Base-by-base conservation (phyloP, 2,329 filamentous ascomycete species). In the Endothia cerciana region DNA sequence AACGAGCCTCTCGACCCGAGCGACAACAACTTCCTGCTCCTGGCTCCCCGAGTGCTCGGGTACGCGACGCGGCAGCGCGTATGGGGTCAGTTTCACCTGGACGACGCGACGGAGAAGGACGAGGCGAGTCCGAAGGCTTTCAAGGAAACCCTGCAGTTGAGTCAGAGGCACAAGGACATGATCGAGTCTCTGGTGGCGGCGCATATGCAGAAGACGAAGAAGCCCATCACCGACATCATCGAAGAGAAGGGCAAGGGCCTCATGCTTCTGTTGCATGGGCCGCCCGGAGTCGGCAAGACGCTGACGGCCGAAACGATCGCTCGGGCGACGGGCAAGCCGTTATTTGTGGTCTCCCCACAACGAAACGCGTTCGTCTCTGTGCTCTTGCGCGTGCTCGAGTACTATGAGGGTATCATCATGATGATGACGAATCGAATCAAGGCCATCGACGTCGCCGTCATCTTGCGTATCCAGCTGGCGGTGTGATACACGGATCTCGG, bases 381-480 rank as follows among this genome's bases (percentile, higher is more conserved):
- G 3, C 65, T 69, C 4, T 57, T 71, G 25, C 61, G 65, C 22
- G 60, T 67, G 25, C 62, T 67, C 19, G 65, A 67, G 43, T 67
- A 67, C 51, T 69, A 67, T 55, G 58, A 66, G 55, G 68, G 68
- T 4, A 68, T 69, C 41, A 65, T 66, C 28, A 63, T 69, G 38
- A 64, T 70, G 36, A 72, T 71, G 4, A 73, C 71, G 3, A 73
- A 73, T 56, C 71, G 69, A 8, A 70, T 73, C 40, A 67, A 62
- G 19, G 58, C 63, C 36, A 67, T 73, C 57, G 72, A 73, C 64
- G 65, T 70, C 19, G 71, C 71, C 2, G 71, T 73, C 11, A 63
- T 70, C 49, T 72, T 68, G 2, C 66, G 70, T 8, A 69, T 73
- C 62, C 65, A 72, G 49, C 65, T 73, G 19, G 71, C 64, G 5